Conservation (phyloP, 805 yeast genomes). For the Kuraishia hungarica region DNA sequence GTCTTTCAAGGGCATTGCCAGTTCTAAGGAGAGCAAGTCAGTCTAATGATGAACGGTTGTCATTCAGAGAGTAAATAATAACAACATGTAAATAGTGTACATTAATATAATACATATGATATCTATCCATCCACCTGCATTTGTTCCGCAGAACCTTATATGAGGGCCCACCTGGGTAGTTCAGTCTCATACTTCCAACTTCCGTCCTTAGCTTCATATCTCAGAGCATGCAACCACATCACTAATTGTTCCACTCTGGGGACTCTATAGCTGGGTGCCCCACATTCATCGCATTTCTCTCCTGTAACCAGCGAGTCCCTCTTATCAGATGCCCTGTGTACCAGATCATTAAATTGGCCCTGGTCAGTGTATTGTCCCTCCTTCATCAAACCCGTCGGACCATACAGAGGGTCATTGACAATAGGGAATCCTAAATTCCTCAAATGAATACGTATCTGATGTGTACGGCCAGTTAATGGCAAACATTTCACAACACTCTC, state of each 20-base stretch:
- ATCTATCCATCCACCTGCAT: neutral
- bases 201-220: slow-evolving; percentile 22
- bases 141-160: neutral
- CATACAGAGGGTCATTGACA: slow-evolving; percentile 25
- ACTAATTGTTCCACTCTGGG: slow-evolving; percentile 20
- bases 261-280: slow-evolving; percentile 20
- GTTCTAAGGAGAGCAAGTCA: neutral
- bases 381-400: slow-evolving; percentile 3
- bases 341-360: slow-evolving; percentile 7
- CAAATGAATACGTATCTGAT: slow-evolving; percentile 49
- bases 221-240: slow-evolving; percentile 41
- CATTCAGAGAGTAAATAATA: neutral
- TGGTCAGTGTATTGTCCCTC: slow-evolving; percentile 5
- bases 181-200: slow-evolving; percentile 31
- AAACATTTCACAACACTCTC: slow-evolving; percentile 38
- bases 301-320: slow-evolving; percentile 12
- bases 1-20: neutral
- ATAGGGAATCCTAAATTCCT: slow-evolving; percentile 33
- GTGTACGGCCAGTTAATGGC: slow-evolving; percentile 47
- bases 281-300: slow-evolving; percentile 26
- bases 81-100: neutral
- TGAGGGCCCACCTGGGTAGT: slow-evolving; percentile 37
- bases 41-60: neutral
- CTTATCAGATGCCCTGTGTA: slow-evolving; percentile 5
- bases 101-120: neutral